Evolutionary conservation across 2,329 filamentous ascomycete species (phyloP), one percentile per base, ranked within the genome.

Genomic region (Sarocladium brachiariae): DNA sequence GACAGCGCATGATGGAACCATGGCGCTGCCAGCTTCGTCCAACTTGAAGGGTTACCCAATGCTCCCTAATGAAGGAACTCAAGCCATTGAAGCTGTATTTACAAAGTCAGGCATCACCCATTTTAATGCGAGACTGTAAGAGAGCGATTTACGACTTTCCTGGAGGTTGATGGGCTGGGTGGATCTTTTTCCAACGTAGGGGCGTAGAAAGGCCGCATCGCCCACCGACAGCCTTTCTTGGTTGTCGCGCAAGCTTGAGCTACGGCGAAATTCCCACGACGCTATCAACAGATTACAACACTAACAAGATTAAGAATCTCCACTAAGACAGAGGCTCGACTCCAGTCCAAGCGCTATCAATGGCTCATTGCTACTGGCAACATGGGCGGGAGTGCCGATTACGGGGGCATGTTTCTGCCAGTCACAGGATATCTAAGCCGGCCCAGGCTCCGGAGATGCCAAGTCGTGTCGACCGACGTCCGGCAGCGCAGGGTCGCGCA

Each of bases 401-500:
- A 43, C 39, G 39, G 43, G 25, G 43, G n/a, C n/a, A 30, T 33
- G 24, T 47, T 31, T 33, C 43, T 25, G 43, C 33, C 16, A 25
- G 21, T 24, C 25, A 11, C 27, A 31, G 43, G 5, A 21, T 21
- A 19, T 30, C 13, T 16, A 16, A 9, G n/a, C 43, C 43, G 43
- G 43, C 16, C 14, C 25, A 33, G 39, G 25, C 27, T 25, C 43
- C 43, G 43, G 43, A 33, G 9, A 47, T n/a, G 25, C 13, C 25
- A 47, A 47, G 43, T 25, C 21, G 43, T 33, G 43, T 47, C 10
- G 25, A 47, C 24, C 24, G 24, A 47, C 43, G 43, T 47, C 43
- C 24, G 43, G 43, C 18, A 18, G 13, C 7, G 25, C 27, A 21
- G 21, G 25, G 16, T 47, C 18, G 21, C 39, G 39, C 39, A 45